Evolutionary conservation across 176 grass and related monocot genomes (phyloP).

Genomic region (Microstegium vimineum): DNA sequence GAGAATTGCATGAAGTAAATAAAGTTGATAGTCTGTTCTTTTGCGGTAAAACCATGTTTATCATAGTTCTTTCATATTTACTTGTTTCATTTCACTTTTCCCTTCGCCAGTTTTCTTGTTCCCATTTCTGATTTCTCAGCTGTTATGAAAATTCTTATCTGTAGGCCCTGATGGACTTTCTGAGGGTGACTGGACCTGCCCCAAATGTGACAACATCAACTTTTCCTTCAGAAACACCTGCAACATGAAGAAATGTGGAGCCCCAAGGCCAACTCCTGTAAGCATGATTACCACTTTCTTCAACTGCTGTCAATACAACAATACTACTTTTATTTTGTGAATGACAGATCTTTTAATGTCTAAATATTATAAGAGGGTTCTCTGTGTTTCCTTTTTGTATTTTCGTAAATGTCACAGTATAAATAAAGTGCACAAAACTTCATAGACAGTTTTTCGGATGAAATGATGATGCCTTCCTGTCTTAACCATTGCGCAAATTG

Average conservation of each 20-base stretch:
- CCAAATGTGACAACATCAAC: conserved; percentile 84
- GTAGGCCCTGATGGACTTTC: conserved; percentile 83
- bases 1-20: background rate
- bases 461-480: background rate
- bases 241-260: conserved; percentile 99
- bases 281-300: conserved; percentile 6
- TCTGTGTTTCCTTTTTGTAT: background rate
- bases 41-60: background rate
- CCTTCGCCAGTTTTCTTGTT: background rate
- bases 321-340: background rate
- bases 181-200: conserved; percentile 89
- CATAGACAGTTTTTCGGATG: background rate
- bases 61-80: background rate
- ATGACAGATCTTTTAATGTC: background rate
- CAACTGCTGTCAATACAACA: background rate
- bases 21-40: background rate
- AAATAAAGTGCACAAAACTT: background rate
- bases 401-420: background rate
- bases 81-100: background rate
- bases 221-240: conserved; percentile 88
- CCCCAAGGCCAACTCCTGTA: conserved; percentile 64
- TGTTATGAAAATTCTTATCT: conserved; percentile 12
- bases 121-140: background rate
- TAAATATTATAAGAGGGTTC: background rate
- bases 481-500: too few relatives aligned